phyloP scores from a whole-genome alignment of 805 yeast genomes.

The Kazachstania psychrophila region DNA sequence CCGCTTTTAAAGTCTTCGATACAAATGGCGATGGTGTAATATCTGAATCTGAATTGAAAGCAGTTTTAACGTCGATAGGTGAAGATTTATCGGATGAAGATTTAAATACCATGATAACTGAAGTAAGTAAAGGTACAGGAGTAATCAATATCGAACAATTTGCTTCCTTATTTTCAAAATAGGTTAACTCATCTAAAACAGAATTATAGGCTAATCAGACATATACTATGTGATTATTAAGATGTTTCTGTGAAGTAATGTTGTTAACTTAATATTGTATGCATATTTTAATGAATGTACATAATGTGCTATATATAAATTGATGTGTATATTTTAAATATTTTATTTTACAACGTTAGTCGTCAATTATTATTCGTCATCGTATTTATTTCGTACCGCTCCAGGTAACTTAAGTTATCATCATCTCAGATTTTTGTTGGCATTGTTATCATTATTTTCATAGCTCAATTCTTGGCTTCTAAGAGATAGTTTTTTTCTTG shows the following conservation, averaged over 20 bases:
- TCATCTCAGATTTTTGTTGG: neutral
- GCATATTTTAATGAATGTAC: too few species aligned
- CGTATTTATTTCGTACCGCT: conserved; percentile 4
- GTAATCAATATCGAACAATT: conserved; percentile 94
- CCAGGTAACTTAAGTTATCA: conserved; percentile 2
- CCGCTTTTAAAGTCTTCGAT: conserved; percentile 96
- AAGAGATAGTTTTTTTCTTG: conserved; percentile 12
- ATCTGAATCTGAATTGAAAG: conserved; percentile 89
- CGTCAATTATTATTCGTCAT: too few species aligned
- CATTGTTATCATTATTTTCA: neutral
- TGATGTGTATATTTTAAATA: too few species aligned
- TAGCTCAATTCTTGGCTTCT: neutral
- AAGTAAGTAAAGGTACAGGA: conserved; percentile 91
- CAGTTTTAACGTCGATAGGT: conserved; percentile 93
- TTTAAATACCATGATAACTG: conserved; percentile 91
- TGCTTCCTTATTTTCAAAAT: conserved; percentile 77
- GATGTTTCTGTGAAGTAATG: too few species aligned
- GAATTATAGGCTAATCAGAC: too few species aligned
- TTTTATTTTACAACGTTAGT: too few species aligned
- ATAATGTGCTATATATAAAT: too few species aligned
- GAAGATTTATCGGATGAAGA: conserved; percentile 92
- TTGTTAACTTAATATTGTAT: too few species aligned
- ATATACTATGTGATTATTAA: too few species aligned
- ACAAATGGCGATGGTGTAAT: conserved; percentile 93
- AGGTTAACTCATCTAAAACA: too few species aligned